Conservation (phyloP, 345 rosid species). For the Gossypium herbaceum region DNA sequence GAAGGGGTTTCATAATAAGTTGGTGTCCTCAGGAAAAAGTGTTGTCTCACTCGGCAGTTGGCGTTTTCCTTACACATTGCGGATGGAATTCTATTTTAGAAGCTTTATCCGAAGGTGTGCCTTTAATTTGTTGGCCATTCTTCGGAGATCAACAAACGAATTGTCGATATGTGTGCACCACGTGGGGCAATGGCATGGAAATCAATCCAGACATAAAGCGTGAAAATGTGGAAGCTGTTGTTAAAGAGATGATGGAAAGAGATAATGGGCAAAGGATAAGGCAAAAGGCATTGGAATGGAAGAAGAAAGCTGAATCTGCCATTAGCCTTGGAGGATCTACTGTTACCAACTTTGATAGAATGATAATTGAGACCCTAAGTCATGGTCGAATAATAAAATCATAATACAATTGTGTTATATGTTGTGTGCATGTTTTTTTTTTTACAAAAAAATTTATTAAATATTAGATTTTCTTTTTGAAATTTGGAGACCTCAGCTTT, state of each 20-base stretch:
- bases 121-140: conserved; percentile 24
- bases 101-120: neutral
- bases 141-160: conserved; percentile 25
- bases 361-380: too few relatives aligned
- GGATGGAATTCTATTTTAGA: conserved; percentile 38
- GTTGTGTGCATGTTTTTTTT: too few relatives aligned
- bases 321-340: neutral
- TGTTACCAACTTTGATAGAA: too few relatives aligned
- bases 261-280: neutral
- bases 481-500: too few relatives aligned
- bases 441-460: too few relatives aligned
- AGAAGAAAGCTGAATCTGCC: conserved; percentile 7
- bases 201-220: conserved; percentile 16
- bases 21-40: conserved; percentile 32
- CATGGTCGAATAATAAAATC: too few relatives aligned
- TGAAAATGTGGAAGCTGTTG: neutral
- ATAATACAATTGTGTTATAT: too few relatives aligned
- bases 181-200: conserved; percentile 25
- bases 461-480: too few relatives aligned
- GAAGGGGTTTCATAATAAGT: conserved; percentile 12
- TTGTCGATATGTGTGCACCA: conserved; percentile 19
- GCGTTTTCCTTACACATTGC: conserved; percentile 31
- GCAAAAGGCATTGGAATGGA: conserved; percentile 2
- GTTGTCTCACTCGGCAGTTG: conserved; percentile 25
- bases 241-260: conserved; percentile 13